Base-by-base conservation (phyloP, 208 protist genomes). In the Leishmania aethiopica region DNA sequence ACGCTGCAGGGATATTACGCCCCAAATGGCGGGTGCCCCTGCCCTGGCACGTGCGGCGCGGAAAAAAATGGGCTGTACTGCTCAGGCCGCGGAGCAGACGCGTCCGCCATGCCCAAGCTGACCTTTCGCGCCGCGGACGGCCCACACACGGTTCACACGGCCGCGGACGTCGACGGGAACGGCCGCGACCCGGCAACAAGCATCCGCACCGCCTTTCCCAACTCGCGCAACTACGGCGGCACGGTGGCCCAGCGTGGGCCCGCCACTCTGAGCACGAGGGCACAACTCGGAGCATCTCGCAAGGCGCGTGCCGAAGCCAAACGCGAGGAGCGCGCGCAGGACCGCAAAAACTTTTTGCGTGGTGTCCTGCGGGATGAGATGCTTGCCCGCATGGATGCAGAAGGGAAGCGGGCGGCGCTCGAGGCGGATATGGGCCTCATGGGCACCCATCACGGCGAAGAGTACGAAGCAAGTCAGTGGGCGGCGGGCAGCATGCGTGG, bases 291-390 rank as follows among this genome's bases (percentile, higher is more conserved):
- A 10, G 49, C 75, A 69, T 76, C 83, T 53, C 79, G 78, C n/a
- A 40, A 71, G 35, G 79, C 79, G 57, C 81, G 81, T 47, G 62
- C 66, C 5, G 59, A 82, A 42, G 85, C 88, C 69, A 89, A 90
- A 78, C 75, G 75, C 32, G 86, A 91, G 66, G 91, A 93, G 77
- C 73, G 79, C 7, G 78, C 88, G 84, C 86, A 94, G 53, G 91
- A 94, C 78, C 93, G 93, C 51, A 94, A 95, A 79, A 90, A 91
- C 77, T 96, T 94, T 69, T 83, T 96, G 35, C 92, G 91, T 78
- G 88, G 89, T 57, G 88, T 94, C 45, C 84, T 96, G 32, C 87
- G 86, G 4, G 90, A 96, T 78, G 93, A 96, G 59, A 96, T 96
- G 80, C 81, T 89, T 17, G 85, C 88, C 77, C 91, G 87, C 35